Base-by-base conservation (phyloP, 805 yeast genomes). In the Lipomyces oligophaga region DNA sequence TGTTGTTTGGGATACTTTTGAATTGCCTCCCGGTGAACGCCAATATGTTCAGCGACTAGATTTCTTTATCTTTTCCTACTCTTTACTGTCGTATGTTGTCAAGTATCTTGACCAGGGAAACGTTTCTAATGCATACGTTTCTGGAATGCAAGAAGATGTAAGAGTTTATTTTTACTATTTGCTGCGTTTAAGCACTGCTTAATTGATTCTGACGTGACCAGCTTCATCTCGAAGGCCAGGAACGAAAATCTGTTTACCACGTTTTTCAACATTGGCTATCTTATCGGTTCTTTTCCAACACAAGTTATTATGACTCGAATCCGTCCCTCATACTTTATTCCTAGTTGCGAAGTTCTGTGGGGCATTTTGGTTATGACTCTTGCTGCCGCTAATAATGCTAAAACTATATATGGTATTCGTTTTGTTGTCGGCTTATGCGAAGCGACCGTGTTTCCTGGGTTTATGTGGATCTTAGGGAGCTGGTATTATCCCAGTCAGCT, bases 341-440 rank as follows among this genome's bases (percentile, higher is more conserved):
- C 83, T 1, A 46, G 67, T 2, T 69, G 76, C 64, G 93, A 84
- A 59, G 54, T 83, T 27, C 68, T 77, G 28, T 85, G 88, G 89
- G 75, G 85, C 1, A 65, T 81, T 44, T 72, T 82, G 45, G 81
- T 88, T 1, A 68, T 81, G 39, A 72, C 74, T 10, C 69, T 77
- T 34, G 72, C 38, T 61, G 67, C 5, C 52, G 50, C 31, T 5
- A 79, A 72, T 57, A 71, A 70, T 54, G 78, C 73, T 36, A 69
- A 71, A 21, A 70, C 68, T 7, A 75, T 76, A 11, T 65, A 69
- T 2, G 86, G 76, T 1, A 63, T 80, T 35, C 67, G 93, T 41
- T 83, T 83, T 58, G 70, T 83, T 34, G 71, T 82, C 47, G 89
- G 85, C 32, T 75, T 78, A 0, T 79, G 80, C 60, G 94, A 85